A percentile compares a stretch with the other conserved stretches of the same genome.
Evolutionary conservation across 2,329 filamentous ascomycete species (phyloP).

Genomic region (Apiospora sp.): DNA sequence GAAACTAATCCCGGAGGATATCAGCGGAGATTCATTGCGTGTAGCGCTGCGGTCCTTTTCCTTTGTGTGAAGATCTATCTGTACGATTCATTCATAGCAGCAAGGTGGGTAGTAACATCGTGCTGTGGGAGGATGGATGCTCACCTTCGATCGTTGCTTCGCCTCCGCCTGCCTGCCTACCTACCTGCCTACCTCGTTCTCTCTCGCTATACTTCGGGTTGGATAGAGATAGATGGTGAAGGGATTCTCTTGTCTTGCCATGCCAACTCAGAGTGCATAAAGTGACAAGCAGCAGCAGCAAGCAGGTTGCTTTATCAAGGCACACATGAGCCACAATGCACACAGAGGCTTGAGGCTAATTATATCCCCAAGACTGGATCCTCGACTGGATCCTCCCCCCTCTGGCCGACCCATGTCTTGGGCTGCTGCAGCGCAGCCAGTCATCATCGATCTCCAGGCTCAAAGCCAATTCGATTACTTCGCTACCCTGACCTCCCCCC

Average conservation of each 20-base stretch:
- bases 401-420: slow-evolving; percentile 36
- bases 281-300: slow-evolving; percentile 25
- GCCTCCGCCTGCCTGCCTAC: background rate
- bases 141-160: slow-evolving; percentile 18
- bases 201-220: background rate
- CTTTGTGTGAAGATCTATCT: background rate
- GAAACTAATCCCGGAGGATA: slow-evolving; percentile 16
- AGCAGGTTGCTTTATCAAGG: slow-evolving; percentile 16
- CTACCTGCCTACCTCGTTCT: background rate
- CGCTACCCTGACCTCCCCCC: slow-evolving; percentile 44
- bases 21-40: slow-evolving; percentile 2
- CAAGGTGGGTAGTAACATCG: background rate
- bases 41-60: background rate
- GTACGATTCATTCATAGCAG: slow-evolving; percentile 6
- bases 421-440: slow-evolving; percentile 46
- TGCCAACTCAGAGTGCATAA: slow-evolving; percentile 21
- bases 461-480: slow-evolving; percentile 42
- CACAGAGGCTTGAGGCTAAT: slow-evolving; percentile 44
- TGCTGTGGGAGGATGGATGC: background rate
- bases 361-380: slow-evolving; percentile 47
- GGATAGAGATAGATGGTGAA: background rate
- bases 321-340: slow-evolving; percentile 31
- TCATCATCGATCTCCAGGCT: slow-evolving; percentile 38
- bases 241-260: background rate
- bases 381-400: slow-evolving; percentile 25